phyloP scores from a whole-genome alignment of 805 yeast species.

The Ogataea polymorpha region DNA sequence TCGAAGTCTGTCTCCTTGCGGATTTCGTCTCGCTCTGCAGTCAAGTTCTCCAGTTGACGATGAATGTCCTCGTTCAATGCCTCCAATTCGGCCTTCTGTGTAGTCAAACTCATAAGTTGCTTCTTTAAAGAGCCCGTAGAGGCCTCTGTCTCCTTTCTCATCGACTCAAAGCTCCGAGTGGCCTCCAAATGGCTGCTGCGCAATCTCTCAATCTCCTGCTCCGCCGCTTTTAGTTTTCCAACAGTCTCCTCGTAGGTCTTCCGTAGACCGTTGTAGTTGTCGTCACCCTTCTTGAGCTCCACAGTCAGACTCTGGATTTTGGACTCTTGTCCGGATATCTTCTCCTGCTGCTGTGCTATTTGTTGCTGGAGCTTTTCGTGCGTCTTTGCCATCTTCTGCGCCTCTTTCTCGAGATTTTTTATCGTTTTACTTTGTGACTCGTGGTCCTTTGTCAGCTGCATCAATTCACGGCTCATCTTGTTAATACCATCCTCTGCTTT shows the following conservation, averaged over 20 bases:
- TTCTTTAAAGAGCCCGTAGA: constrained; percentile 1
- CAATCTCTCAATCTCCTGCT: constrained; percentile 20
- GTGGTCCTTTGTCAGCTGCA: constrained; percentile 60
- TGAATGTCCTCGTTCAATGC: constrained; percentile 2
- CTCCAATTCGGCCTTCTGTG: constrained; percentile 7
- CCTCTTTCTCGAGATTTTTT: constrained; percentile 42
- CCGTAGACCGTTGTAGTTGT: constrained; percentile 27
- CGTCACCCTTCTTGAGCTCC: constrained; percentile 22
- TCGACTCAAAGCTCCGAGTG: constrained; percentile 23
- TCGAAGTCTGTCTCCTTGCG: not conserved
- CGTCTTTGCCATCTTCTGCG: constrained; percentile 30
- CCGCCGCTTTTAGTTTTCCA: constrained; percentile 23
- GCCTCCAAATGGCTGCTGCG: constrained; percentile 12
- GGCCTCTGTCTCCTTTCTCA: constrained; percentile 16
- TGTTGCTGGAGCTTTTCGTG: constrained; percentile 34
- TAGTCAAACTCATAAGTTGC: constrained; percentile 1
- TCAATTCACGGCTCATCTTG: constrained; percentile 82
- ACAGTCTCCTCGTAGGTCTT: constrained; percentile 22
- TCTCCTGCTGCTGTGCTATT: constrained; percentile 22
- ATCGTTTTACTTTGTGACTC: constrained; percentile 45
- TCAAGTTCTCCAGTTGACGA: not conserved
- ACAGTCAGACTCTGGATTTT: constrained; percentile 12
- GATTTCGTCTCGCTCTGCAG: constrained; percentile 3
- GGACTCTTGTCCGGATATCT: constrained; percentile 22
- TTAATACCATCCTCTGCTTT: constrained; percentile 82